phyloP scores from a whole-genome alignment of 2,329 filamentous ascomycete genomes.

The Helotiales sp. region DNA sequence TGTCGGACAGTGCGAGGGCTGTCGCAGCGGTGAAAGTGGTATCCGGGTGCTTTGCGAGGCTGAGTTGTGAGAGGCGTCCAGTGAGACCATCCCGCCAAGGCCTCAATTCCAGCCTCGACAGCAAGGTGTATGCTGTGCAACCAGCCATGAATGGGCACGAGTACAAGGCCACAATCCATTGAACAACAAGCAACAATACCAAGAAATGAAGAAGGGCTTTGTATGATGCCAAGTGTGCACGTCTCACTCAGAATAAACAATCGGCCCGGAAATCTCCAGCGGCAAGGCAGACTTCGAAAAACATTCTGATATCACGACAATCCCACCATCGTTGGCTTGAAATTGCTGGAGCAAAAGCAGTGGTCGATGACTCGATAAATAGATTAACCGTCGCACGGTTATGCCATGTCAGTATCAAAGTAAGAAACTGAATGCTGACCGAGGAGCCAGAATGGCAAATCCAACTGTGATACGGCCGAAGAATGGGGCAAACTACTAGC shows the following conservation, averaged over 20 bases:
- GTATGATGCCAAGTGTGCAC: background rate
- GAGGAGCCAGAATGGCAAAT: background rate
- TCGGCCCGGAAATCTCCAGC: background rate
- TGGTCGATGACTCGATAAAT: background rate
- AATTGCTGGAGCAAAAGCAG: no score
- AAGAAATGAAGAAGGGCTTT: background rate
- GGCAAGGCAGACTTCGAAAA: background rate
- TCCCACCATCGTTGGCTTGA: background rate
- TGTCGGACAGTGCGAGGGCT: background rate
- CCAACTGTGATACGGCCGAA: background rate
- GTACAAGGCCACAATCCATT: background rate
- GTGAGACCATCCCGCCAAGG: background rate
- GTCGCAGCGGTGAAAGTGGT: background rate
- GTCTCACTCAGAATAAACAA: background rate
- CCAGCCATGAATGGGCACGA: background rate
- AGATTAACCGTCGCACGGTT: no score
- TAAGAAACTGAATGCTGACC: no score
- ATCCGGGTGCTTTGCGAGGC: background rate
- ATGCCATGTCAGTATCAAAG: no score
- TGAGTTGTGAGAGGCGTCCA: constrained; percentile 9
- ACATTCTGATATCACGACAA: background rate
- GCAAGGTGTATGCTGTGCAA: background rate
- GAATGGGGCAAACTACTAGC: background rate
- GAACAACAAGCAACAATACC: background rate
- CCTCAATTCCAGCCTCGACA: background rate